Evolutionary conservation across 495 filamentous ascomycete species (phyloP).

Genomic region (Xylaria acuta): DNA sequence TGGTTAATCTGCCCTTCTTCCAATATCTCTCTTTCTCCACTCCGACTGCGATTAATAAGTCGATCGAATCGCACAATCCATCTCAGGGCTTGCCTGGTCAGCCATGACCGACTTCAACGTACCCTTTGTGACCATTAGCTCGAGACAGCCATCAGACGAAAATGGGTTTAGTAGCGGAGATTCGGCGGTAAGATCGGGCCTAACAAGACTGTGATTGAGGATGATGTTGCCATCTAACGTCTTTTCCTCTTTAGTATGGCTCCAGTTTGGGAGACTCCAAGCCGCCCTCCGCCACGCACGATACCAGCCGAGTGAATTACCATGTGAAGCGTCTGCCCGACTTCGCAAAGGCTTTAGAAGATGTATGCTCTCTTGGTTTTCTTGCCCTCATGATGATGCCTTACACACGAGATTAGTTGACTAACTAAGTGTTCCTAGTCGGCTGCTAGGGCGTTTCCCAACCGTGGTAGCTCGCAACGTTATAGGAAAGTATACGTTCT

Average conservation of each 20-base stretch:
- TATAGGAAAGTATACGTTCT: slow-evolving; percentile 59
- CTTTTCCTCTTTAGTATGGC: slow-evolving; percentile 49
- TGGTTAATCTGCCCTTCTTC: slow-evolving; percentile 14
- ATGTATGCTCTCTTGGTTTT: slow-evolving; percentile 40
- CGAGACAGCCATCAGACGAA: slow-evolving; percentile 49
- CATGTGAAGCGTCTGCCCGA: slow-evolving; percentile 57
- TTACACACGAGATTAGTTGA: neutral
- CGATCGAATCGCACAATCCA: neutral
- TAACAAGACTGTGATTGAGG: neutral
- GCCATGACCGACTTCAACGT: slow-evolving; percentile 41
- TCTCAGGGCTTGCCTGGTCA: slow-evolving; percentile 6
- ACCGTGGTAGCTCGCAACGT: slow-evolving; percentile 49
- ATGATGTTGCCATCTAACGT: slow-evolving; percentile 20
- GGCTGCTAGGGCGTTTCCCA: slow-evolving; percentile 58
- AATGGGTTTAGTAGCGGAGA: slow-evolving; percentile 53
- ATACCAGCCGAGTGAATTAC: slow-evolving; percentile 58
- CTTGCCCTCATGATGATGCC: neutral
- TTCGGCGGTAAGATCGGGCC: slow-evolving; percentile 51
- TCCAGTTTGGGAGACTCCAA: slow-evolving; percentile 47
- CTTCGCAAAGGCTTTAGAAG: slow-evolving; percentile 55
- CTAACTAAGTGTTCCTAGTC: slow-evolving; percentile 42
- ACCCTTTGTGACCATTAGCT: slow-evolving; percentile 53
- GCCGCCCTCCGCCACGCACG: slow-evolving; percentile 52
- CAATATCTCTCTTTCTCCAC: slow-evolving; percentile 2
- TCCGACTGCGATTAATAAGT: slow-evolving; percentile 4